Base-by-base conservation (phyloP, 306 rosid genomes). In the Lagenaria siceraria region DNA sequence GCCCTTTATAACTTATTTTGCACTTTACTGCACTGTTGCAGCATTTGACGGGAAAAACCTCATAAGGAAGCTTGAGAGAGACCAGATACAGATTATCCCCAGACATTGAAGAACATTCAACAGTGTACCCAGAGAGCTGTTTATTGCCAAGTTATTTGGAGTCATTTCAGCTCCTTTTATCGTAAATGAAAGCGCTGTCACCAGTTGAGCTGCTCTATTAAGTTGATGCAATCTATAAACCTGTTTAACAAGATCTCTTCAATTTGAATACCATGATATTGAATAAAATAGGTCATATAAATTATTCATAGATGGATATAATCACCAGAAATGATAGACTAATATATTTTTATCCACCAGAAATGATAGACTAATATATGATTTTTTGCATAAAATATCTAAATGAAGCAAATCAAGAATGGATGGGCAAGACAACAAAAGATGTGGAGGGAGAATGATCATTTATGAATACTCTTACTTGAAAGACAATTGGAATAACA, bases 151-250 rank as follows among this genome's bases (percentile, higher is more conserved):
- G 85, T 92, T 95, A 80, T 95, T 97, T 22, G 92, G 49, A 35
- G 99, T 95, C 89, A 87, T 86, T 81, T 95, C 99, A 63, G 96
- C 97, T 82, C 99, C 99, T 89, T 91, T 90, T 42, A 95, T 91
- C 0, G 99, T 92, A 85, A 84, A 95, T 51, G 97, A 92, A 79
- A 95, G 87, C 68, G 99, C 99, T 77, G 99, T 89, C 82, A 95
- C 99, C 80, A 95, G 82, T 86, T 95, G 99, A 31, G 97, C 97
- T 69, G 99, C 97, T 83, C 97, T 86, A 78, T 95, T 92, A 85
- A 95, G 91, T 76, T 96, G 99, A 87, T 96, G 97, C 83, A 96
- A 83, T 81, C 99, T 89, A 81, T 96, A 96, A 46, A 96, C 97
- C 99, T 96, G 89, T 78, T 77, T 0, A 60, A 60, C 24, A 38